These are phyloP conservation scores for Aspergillus candidus DNA, from an alignment of 2,329 filamentous ascomycete species.

Conservation along the genomic window DNA sequence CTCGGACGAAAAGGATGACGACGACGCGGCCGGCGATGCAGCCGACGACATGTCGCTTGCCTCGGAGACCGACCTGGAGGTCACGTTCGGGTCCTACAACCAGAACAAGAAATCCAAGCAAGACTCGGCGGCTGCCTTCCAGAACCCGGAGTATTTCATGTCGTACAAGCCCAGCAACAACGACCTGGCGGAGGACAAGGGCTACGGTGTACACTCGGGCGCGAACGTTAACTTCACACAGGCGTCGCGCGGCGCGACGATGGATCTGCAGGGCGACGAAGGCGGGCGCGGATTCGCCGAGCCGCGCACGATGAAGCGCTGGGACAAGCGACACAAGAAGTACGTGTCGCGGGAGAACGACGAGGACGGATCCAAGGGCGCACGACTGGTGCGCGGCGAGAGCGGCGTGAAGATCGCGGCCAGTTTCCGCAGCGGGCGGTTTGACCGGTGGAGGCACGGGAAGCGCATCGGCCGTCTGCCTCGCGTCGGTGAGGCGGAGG, in stretches of 20 bases:
- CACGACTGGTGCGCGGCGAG: conserved; percentile 77
- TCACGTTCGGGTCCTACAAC: conserved; percentile 60
- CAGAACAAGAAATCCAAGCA: conserved; percentile 48
- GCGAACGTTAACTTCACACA: conserved; percentile 73
- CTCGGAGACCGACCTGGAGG: conserved; percentile 58
- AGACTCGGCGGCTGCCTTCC: conserved; percentile 55
- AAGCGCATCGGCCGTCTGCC: conserved; percentile 76
- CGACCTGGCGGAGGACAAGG: conserved; percentile 81
- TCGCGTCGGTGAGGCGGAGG: conserved; percentile 73
- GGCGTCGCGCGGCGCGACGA: conserved; percentile 77
- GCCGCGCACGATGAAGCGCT: conserved; percentile 72
- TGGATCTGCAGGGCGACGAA: conserved; percentile 92
- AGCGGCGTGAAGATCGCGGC: conserved; percentile 94
- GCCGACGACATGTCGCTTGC: conserved; percentile 54
- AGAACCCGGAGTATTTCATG: conserved; percentile 92
- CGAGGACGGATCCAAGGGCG: conserved; percentile 77
- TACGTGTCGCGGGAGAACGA: conserved; percentile 91
- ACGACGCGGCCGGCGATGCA: conserved; percentile 29
- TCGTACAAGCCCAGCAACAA: conserved; percentile 78
- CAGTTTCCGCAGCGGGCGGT: conserved; percentile 85
- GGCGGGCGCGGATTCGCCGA: conserved; percentile 69
- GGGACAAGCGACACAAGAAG: conserved; percentile 96
- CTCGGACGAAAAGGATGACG: conserved; percentile 27
- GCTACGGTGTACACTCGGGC: conserved; percentile 86
- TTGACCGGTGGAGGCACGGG: conserved; percentile 83